These are phyloP conservation scores for Papiliotrema laurentii DNA, from an alignment of 1,284 basidiomycete genomes.

Conservation along the genomic window DNA sequence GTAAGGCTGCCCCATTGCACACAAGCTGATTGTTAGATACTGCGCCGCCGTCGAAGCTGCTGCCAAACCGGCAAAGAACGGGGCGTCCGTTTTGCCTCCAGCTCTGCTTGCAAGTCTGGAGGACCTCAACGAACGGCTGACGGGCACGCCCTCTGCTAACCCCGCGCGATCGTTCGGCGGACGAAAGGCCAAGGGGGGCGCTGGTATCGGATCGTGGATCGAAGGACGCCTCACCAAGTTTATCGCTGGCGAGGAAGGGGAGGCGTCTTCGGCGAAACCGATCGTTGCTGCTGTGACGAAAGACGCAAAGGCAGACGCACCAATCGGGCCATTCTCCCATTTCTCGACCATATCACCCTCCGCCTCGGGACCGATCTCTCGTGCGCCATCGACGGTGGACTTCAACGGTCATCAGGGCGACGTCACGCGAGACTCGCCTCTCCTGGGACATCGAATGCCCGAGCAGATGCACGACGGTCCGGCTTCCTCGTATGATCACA, in stretches of 20 bases:
- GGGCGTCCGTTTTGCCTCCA: slow-evolving; percentile 54
- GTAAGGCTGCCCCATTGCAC: slow-evolving; percentile 53
- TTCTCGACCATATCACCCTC: slow-evolving; percentile 88
- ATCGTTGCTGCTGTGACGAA: slow-evolving; percentile 1
- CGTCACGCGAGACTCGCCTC: slow-evolving; percentile 15
- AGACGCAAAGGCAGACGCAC: slow-evolving; percentile 10
- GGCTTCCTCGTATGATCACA: slow-evolving; percentile 1
- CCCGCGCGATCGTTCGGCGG: slow-evolving; percentile 60
- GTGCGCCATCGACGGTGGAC: slow-evolving; percentile 32
- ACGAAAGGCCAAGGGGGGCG: slow-evolving; percentile 73
- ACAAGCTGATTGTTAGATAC: slow-evolving; percentile 57
- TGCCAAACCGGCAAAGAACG: slow-evolving; percentile 25
- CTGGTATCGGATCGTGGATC: slow-evolving; percentile 90
- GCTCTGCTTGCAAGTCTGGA: slow-evolving; percentile 71
- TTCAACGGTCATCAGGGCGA: slow-evolving; percentile 6
- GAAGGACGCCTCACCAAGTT: slow-evolving; percentile 94
- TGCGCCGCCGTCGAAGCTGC: slow-evolving; percentile 82
- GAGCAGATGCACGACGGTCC: no score
- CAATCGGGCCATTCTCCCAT: slow-evolving; percentile 84
- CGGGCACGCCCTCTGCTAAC: slow-evolving; percentile 67
- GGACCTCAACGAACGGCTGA: slow-evolving; percentile 73
- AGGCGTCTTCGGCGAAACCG: slow-evolving; percentile 26
- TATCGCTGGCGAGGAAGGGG: slow-evolving; percentile 78
- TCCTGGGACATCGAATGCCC: no score
- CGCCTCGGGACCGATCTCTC: slow-evolving; percentile 58